Conservation (phyloP, 441 rosid genomes). For the Erysimum pusillum region DNA sequence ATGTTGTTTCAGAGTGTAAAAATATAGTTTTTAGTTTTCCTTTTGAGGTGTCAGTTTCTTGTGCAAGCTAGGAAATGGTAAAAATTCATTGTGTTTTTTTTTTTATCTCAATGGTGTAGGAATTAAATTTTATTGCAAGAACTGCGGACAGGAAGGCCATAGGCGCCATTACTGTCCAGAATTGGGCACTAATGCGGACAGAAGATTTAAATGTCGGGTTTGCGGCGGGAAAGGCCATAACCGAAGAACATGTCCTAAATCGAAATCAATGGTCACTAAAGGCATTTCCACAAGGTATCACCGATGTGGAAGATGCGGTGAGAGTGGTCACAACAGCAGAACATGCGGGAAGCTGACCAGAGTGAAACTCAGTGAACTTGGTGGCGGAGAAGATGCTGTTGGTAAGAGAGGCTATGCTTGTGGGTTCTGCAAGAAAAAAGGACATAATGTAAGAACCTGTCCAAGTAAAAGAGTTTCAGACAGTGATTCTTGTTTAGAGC, state of each 20-base stretch:
- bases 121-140: constrained; percentile 71
- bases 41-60: neutral
- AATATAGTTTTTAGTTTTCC: constrained; percentile 11
- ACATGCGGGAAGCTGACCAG: constrained; percentile 58
- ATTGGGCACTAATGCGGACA: constrained; percentile 52
- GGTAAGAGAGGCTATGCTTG: constrained; percentile 55
- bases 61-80: constrained; percentile 1
- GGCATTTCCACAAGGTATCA: constrained; percentile 44
- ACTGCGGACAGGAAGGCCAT: constrained; percentile 91
- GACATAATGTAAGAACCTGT: constrained; percentile 74
- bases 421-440: constrained; percentile 56
- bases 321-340: constrained; percentile 79
- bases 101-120: constrained; percentile 55
- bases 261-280: constrained; percentile 45
- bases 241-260: constrained; percentile 75
- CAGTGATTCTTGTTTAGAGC: constrained; percentile 24
- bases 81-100: neutral
- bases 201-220: constrained; percentile 67
- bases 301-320: constrained; percentile 63
- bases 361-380: constrained; percentile 11
- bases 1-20: neutral
- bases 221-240: constrained; percentile 89
- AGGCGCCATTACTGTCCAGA: constrained; percentile 89
- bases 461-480: constrained; percentile 47
- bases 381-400: constrained; percentile 19